A percentile compares a stretch with the other conserved stretches of the same genome.
phyloP scores from a whole-genome alignment of 2,329 filamentous ascomycete species.

The Juglanconis oblonga region DNA sequence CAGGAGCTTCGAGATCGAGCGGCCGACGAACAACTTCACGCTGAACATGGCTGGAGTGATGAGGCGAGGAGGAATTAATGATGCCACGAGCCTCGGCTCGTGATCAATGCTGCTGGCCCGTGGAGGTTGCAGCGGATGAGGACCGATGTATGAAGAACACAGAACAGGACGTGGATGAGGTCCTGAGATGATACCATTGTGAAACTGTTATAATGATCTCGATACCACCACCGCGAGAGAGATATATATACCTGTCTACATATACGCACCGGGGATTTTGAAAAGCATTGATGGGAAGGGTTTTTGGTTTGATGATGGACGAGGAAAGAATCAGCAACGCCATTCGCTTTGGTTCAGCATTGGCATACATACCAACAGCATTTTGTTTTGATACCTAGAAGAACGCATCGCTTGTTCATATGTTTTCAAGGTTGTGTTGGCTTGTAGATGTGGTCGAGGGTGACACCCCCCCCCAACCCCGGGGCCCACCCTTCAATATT shows the following conservation, averaged over 20 bases:
- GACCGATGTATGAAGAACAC: not conserved
- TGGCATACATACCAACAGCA: too few relatives aligned
- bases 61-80: slow-evolving; percentile 15
- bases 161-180: too few relatives aligned
- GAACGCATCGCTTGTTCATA: too few relatives aligned
- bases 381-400: too few relatives aligned
- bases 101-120: not conserved
- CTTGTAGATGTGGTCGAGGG: too few relatives aligned
- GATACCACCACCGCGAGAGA: not conserved
- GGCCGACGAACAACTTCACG: slow-evolving; percentile 34
- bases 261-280: not conserved
- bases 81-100: not conserved
- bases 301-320: too few relatives aligned
- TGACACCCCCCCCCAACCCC: too few relatives aligned
- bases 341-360: too few relatives aligned
- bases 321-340: too few relatives aligned
- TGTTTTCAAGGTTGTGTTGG: too few relatives aligned
- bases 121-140: not conserved
- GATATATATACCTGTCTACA: not conserved
- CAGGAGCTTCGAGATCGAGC: slow-evolving; percentile 53
- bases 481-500: too few relatives aligned
- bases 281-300: too few relatives aligned
- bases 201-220: not conserved
- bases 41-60: slow-evolving; percentile 31
- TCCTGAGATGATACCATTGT: not conserved